A percentile compares a stretch with the other conserved stretches of the same genome.
phyloP scores from a whole-genome alignment of 148 eudicot genomes.

The Amaranthus hypochondriacus region DNA sequence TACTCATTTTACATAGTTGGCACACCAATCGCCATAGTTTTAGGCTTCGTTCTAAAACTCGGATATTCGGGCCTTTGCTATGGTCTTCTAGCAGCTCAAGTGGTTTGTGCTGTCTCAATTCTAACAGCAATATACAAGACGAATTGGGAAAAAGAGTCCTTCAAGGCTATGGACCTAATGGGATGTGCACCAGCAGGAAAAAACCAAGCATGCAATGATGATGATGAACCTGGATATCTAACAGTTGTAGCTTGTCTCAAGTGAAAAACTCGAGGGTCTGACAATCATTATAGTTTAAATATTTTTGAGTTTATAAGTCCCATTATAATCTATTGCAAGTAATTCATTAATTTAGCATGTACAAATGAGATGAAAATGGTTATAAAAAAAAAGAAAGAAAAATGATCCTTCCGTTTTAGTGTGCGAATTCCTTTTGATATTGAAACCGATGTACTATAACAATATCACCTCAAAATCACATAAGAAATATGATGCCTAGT shows the following conservation, averaged over 20 bases:
- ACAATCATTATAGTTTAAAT: neutral
- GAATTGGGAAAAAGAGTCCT: slow-evolving; percentile 66
- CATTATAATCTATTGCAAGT: neutral
- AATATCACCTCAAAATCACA: neutral
- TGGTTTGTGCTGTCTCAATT: slow-evolving; percentile 56
- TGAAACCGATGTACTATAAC: neutral
- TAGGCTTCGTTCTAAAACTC: slow-evolving; percentile 48
- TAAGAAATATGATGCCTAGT: neutral
- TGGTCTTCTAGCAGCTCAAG: slow-evolving; percentile 74
- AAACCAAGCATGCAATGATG: slow-evolving; percentile 32
- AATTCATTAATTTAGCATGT: neutral
- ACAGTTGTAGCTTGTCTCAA: neutral
- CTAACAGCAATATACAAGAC: slow-evolving; percentile 49
- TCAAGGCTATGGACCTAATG: slow-evolving; percentile 68
- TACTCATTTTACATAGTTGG: slow-evolving; percentile 77
- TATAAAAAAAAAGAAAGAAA: neutral
- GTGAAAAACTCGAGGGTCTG: neutral
- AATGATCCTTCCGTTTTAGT: neutral
- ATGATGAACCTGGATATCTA: slow-evolving; percentile 32
- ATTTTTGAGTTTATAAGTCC: neutral
- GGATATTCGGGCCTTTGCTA: slow-evolving; percentile 75
- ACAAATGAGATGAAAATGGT: neutral
- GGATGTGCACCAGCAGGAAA: slow-evolving; percentile 36
- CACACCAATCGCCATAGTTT: slow-evolving; percentile 60
- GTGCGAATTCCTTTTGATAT: neutral